These are phyloP conservation scores for Zymoseptoria passerinii DNA, from an alignment of 2,329 filamentous ascomycete species.

Conservation along the genomic window DNA sequence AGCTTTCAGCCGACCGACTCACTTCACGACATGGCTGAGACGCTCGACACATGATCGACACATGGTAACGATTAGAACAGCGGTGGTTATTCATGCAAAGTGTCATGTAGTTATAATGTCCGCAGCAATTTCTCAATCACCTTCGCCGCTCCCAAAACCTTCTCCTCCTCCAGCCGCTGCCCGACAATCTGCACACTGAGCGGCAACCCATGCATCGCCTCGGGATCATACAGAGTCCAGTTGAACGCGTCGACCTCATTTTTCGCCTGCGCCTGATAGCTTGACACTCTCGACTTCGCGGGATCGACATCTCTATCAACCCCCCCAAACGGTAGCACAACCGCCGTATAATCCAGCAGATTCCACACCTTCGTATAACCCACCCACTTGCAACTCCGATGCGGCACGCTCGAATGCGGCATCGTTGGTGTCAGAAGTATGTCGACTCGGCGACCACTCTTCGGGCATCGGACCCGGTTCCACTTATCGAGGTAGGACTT, in stretches of 20 bases:
- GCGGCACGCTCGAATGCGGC: slow-evolving; percentile 51
- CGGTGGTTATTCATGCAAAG: too few species aligned
- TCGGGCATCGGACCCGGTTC: slow-evolving; percentile 38
- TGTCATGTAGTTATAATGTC: background rate
- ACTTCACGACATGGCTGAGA: too few species aligned
- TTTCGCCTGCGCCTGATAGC: slow-evolving; percentile 40
- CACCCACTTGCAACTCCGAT: slow-evolving; percentile 27
- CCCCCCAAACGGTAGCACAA: slow-evolving; percentile 48
- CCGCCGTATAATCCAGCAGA: slow-evolving; percentile 47
- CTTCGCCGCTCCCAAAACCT: slow-evolving; percentile 63
- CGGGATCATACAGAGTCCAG: slow-evolving; percentile 57
- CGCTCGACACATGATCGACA: too few species aligned
- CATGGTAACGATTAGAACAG: too few species aligned
- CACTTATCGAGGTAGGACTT: slow-evolving; percentile 53
- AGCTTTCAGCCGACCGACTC: too few species aligned
- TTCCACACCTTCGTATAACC: slow-evolving; percentile 29
- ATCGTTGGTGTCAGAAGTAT: slow-evolving; percentile 51
- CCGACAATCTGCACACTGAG: slow-evolving; percentile 76
- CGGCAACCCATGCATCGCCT: slow-evolving; percentile 75
- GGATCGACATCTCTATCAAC: slow-evolving; percentile 34
- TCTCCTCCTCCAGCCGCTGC: slow-evolving; percentile 70
- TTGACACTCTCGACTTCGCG: slow-evolving; percentile 22
- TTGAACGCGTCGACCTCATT: slow-evolving; percentile 48
- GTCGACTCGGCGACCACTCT: slow-evolving; percentile 42
- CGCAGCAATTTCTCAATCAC: slow-evolving; percentile 6